These are phyloP conservation scores for Scedosporium boydii DNA, from an alignment of 2,329 filamentous ascomycete genomes.

Conservation along the genomic window DNA sequence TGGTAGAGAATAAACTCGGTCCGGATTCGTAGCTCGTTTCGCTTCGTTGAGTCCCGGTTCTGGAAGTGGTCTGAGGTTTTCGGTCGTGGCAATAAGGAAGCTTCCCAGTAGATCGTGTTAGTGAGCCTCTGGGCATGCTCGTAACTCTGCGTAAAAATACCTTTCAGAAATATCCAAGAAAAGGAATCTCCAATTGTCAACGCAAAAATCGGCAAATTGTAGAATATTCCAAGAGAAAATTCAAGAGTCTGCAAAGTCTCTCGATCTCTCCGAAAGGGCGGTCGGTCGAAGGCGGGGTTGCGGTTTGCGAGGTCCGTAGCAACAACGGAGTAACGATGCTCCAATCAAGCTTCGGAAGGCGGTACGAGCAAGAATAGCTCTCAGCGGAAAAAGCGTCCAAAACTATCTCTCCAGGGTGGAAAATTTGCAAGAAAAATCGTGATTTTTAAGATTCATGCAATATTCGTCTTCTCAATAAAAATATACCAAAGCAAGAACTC, in stretches of 20 bases:
- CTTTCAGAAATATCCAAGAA: not conserved
- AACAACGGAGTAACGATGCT: conserved; percentile 1
- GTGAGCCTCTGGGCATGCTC: too few relatives aligned
- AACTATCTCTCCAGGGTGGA: not conserved
- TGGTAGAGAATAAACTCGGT: too few relatives aligned
- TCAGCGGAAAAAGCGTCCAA: not conserved
- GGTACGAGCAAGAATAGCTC: not conserved
- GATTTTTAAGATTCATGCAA: not conserved
- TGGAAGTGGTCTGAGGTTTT: too few relatives aligned
- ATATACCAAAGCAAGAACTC: not conserved
- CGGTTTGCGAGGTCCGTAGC: not conserved
- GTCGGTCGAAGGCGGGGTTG: not conserved
- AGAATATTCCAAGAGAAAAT: not conserved
- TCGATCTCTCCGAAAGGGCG: not conserved
- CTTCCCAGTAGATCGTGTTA: too few relatives aligned
- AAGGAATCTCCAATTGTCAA: not conserved
- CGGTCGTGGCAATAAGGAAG: too few relatives aligned
- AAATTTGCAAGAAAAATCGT: not conserved
- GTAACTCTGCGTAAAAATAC: not conserved
- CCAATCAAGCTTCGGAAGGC: not conserved
- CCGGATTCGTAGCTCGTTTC: too few relatives aligned
- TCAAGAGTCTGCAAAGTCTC: not conserved
- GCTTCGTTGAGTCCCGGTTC: too few relatives aligned
- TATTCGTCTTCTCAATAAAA: not conserved
- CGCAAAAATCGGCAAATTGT: not conserved